These are phyloP conservation scores for Perkinsus olseni DNA, from an alignment of 169 alveolate species.

Conservation along the genomic window DNA sequence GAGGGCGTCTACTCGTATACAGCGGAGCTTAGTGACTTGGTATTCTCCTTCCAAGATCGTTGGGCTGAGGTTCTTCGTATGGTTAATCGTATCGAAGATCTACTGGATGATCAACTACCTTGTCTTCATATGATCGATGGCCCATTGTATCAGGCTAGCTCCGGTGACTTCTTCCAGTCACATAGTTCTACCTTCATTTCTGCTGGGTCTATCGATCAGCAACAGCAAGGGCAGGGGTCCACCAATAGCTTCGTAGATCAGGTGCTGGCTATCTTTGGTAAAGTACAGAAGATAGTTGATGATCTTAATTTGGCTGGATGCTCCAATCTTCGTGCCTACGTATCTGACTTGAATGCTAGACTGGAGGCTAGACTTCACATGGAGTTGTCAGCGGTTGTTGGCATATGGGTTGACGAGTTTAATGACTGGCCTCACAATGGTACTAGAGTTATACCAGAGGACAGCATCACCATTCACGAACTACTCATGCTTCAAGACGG, in stretches of 20 bases:
- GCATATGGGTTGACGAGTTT: slow-evolving; percentile 69
- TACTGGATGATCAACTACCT: slow-evolving; percentile 39
- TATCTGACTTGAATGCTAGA: slow-evolving; percentile 60
- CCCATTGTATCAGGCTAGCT: slow-evolving; percentile 30
- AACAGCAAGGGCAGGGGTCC: too few relatives aligned
- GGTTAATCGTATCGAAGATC: slow-evolving; percentile 45
- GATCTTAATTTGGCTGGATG: slow-evolving; percentile 60
- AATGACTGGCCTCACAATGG: slow-evolving; percentile 37
- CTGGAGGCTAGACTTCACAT: slow-evolving; percentile 59
- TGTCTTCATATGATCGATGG: slow-evolving; percentile 31
- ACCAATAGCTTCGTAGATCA: background rate
- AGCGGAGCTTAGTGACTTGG: background rate
- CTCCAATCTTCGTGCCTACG: slow-evolving; percentile 72
- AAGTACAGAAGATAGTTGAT: slow-evolving; percentile 57
- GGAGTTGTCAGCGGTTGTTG: slow-evolving; percentile 56
- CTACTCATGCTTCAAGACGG: slow-evolving; percentile 52
- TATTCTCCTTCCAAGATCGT: slow-evolving; percentile 53
- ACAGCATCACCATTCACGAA: slow-evolving; percentile 11
- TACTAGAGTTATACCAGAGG: slow-evolving; percentile 24
- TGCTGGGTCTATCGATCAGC: background rate
- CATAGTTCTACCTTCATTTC: background rate
- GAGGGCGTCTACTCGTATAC: background rate
- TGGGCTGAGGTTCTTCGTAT: slow-evolving; percentile 51
- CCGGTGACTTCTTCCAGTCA: background rate
- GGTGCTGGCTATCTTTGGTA: background rate